Conservation (phyloP, 1,284 basidiomycete genomes). For the Cerioporus squamosus region DNA sequence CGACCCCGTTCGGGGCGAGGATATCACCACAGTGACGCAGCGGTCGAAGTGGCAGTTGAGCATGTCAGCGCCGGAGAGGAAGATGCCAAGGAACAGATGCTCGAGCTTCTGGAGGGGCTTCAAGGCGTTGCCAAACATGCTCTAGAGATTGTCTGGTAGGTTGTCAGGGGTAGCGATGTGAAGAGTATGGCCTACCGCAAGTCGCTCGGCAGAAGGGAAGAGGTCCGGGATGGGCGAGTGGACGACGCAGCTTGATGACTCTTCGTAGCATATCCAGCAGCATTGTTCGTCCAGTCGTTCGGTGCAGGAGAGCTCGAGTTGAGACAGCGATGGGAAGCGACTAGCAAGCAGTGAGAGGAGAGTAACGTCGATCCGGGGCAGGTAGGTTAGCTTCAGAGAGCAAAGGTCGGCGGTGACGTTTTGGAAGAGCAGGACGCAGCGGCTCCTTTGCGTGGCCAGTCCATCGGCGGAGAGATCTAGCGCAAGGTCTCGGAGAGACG, state of each 20-base stretch:
- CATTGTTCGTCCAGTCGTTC: slow-evolving; percentile 58
- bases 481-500: slow-evolving; percentile 23
- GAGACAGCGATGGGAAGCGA: slow-evolving; percentile 47
- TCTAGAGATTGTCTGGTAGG: background rate
- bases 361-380: slow-evolving; percentile 57
- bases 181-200: slow-evolving; percentile 50
- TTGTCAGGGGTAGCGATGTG: no score
- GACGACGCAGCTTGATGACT: slow-evolving; percentile 53
- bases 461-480: slow-evolving; percentile 33
- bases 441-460: slow-evolving; percentile 29
- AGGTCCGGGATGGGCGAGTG: slow-evolving; percentile 67
- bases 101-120: slow-evolving; percentile 38
- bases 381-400: slow-evolving; percentile 49
- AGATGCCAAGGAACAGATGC: slow-evolving; percentile 61
- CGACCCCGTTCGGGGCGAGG: slow-evolving; percentile 40
- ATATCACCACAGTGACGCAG: slow-evolving; percentile 40
- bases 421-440: slow-evolving; percentile 30
- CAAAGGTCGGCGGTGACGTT: slow-evolving; percentile 33
- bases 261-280: slow-evolving; percentile 67
- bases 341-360: slow-evolving; percentile 51
- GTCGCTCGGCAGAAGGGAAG: slow-evolving; percentile 42
- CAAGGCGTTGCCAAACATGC: slow-evolving; percentile 4
- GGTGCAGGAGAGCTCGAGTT: slow-evolving; percentile 58
- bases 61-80: slow-evolving; percentile 53
- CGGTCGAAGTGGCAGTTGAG: slow-evolving; percentile 38